Conservation (phyloP, 2,329 filamentous ascomycete species). For the Cercospora nicotianae region DNA sequence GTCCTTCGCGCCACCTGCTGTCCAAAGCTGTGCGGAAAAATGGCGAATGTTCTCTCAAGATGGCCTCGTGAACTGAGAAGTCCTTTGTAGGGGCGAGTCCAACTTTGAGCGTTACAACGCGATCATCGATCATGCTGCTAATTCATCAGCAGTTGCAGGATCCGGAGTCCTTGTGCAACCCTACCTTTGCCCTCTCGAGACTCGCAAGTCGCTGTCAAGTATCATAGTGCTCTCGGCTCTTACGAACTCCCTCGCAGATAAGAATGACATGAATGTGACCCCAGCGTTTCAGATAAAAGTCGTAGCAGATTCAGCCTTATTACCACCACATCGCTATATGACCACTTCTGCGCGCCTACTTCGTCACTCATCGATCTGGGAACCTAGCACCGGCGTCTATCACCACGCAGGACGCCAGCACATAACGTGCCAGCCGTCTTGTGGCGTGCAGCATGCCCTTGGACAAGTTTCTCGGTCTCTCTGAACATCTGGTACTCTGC, state of each 20-base stretch:
- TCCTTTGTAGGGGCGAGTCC: conserved; percentile 10
- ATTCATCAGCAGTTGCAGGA: not conserved
- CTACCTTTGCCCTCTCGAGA: conserved; percentile 18
- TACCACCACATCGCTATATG: not conserved
- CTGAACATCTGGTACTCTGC: conserved; percentile 7
- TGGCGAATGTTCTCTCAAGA: conserved; percentile 19
- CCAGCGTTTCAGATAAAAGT: not conserved
- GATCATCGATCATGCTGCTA: conserved; percentile 24
- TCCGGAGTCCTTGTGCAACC: not conserved
- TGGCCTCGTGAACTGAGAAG: conserved; percentile 26
- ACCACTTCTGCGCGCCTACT: not conserved
- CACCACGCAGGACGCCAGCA: conserved; percentile 4
- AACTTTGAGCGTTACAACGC: conserved; percentile 20
- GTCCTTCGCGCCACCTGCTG: conserved; percentile 27
- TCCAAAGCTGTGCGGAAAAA: conserved; percentile 29
- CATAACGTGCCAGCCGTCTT: conserved; percentile 6
- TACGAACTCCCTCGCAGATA: not conserved
- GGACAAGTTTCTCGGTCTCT: conserved; percentile 18
- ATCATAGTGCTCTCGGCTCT: conserved; percentile 7
- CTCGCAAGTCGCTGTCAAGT: conserved; percentile 18
- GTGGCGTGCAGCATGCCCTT: conserved; percentile 9
- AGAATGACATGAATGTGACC: not conserved
- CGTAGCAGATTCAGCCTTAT: not conserved
- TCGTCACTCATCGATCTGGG: not conserved
- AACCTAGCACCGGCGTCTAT: conserved; percentile 6